Conservation (phyloP, 176 grass and related monocot genomes). For the Eragrostis nindensis region DNA sequence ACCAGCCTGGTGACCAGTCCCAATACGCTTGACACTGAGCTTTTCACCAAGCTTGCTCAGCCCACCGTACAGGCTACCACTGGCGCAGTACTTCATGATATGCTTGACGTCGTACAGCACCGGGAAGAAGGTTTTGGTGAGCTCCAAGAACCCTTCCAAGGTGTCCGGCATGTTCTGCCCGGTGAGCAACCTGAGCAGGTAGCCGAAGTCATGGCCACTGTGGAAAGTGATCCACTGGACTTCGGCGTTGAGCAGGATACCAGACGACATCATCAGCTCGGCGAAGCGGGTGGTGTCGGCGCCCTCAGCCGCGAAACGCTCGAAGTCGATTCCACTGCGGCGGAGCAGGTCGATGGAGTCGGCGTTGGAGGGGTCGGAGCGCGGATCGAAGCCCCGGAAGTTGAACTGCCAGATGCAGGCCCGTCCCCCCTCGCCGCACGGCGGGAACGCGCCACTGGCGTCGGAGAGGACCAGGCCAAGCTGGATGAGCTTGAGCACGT, state of each 20-base stretch:
- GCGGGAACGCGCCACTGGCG: constrained; percentile 57
- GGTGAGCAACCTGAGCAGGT: constrained; percentile 71
- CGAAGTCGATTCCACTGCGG: constrained; percentile 66
- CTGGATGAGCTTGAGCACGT: constrained; percentile 88
- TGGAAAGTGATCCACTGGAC: constrained; percentile 84
- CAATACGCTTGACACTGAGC: constrained; percentile 56
- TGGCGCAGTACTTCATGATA: constrained; percentile 68
- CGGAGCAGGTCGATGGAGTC: constrained; percentile 75
- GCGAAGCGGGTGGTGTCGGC: constrained; percentile 57
- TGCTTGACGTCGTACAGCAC: constrained; percentile 82
- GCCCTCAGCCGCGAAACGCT: constrained; percentile 52
- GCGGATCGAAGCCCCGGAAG: constrained; percentile 69
- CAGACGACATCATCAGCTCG: constrained; percentile 80
- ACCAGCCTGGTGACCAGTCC: constrained; percentile 73
- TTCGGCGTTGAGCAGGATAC: constrained; percentile 58
- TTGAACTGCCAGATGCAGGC: constrained; percentile 89
- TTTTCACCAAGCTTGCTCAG: constrained; percentile 67
- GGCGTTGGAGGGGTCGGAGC: constrained; percentile 42
- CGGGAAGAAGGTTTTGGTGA: constrained; percentile 67
- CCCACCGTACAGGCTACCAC: constrained; percentile 54
- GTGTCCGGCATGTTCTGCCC: constrained; percentile 56
- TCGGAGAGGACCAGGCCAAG: constrained; percentile 75
- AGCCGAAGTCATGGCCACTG: constrained; percentile 78
- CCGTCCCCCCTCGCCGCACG: constrained; percentile 27
- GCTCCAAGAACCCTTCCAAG: constrained; percentile 46